Conservation (phyloP, 495 filamentous ascomycete species). For the Cenococcum geophilum region DNA sequence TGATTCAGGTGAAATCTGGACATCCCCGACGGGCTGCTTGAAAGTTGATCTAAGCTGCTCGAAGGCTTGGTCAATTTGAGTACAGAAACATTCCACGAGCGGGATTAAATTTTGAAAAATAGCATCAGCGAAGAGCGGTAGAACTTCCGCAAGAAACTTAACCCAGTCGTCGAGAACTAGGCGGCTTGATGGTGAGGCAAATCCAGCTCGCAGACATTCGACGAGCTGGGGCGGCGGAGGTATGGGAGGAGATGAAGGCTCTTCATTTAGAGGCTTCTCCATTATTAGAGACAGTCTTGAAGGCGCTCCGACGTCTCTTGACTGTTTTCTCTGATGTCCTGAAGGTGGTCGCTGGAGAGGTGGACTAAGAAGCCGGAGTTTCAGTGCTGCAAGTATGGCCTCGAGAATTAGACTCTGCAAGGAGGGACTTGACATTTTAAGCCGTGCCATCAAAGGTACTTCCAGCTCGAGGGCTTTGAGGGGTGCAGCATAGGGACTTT, state of each 20-base stretch:
- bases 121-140: conserved; percentile 72
- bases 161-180: conserved; percentile 87
- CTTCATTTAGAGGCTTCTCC: conserved; percentile 16
- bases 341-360: background rate
- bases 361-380: conserved; percentile 19
- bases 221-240: conserved; percentile 69
- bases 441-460: conserved; percentile 60
- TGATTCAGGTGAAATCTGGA: conserved; percentile 51
- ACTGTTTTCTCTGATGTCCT: conserved; percentile 13
- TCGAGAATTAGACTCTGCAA: conserved; percentile 28
- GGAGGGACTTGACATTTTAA: conserved; percentile 53
- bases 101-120: conserved; percentile 89
- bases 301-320: conserved; percentile 8
- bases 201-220: conserved; percentile 74
- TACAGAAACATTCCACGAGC: conserved; percentile 81
- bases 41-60: conserved; percentile 54
- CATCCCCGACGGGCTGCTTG: conserved; percentile 31
- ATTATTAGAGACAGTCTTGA: conserved; percentile 19
- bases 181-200: conserved; percentile 67
- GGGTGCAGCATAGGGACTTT: conserved; percentile 60
- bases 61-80: conserved; percentile 66
- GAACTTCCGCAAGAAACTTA: conserved; percentile 71
- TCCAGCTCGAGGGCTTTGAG: conserved; percentile 68
- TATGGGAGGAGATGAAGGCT: conserved; percentile 7
- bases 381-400: conserved; percentile 26